Evolutionary conservation across 1,284 basidiomycete species (phyloP), one percentile per base, ranked within the genome.

Genomic region (Chalciporus sp.): DNA sequence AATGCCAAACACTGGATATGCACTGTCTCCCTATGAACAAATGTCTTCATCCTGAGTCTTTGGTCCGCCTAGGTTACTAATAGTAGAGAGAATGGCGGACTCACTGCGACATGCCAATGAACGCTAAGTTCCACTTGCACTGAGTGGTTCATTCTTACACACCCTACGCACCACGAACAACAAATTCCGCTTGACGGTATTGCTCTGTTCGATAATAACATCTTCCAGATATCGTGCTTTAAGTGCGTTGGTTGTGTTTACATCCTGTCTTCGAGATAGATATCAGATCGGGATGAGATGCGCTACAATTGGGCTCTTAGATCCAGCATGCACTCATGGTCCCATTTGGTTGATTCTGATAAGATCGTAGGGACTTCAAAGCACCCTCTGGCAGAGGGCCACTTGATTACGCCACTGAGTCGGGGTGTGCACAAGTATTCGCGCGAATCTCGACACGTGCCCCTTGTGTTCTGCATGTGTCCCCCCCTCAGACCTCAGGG

Each of bases 21-120:
- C 23, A 6, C 23, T 23, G 2, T 23, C 23, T 23, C 23, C n/a
- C 23, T 23, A 6, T 23, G 23, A 6, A 23, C 23, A 6, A 23
- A 23, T 23, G 23, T 23, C 23, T 23, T 6, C 23, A 23, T 23
- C 23, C 23, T 6, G 23, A 23, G 3, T 6, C 23, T 23, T 23
- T 6, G 23, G 23, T 23, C 23, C 23, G 23, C 23, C 23, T 23
- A 23, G 23, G 23, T 23, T 23, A 23, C 23, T 23, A 23, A 23
- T 23, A 23, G 3, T 23, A 6, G 27, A 20, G 37, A n/a, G 11
- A 48, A 49, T 61, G 57, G 48, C 33, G 26, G 43, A 51, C 37
- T 50, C 58, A 52, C 37, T 60, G 60, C 37, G 19, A 39, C 31
- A 40, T 12, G 14, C 10, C 29, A 33, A 33, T 33, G 14, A 11